Evolutionary conservation across 805 yeast species (phyloP), one percentile per base, ranked within the genome.

Genomic region (Nakazawaea wyomingensis): DNA sequence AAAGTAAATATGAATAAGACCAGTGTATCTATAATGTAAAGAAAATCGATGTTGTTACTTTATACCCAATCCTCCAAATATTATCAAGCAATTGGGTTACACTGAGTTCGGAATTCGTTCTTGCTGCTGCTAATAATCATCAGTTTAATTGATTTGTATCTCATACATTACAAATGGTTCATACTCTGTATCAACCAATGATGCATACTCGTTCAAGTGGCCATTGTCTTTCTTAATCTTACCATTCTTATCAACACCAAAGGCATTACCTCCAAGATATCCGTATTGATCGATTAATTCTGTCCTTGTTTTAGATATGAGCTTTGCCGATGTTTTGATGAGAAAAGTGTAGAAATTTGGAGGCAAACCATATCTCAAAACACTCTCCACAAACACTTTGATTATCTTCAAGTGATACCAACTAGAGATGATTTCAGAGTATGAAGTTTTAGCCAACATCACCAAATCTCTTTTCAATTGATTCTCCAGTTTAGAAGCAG

Each of bases 361-460:
- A 28, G 99, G 99, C 50, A 93, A 75, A 1, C 99, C 99, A 62
- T 93, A 93, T 65, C 99, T 82, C 61, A 93, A 74, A 13, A 93
- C 96, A 39, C 89, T 77, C 67, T 93, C 99, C 30, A 91, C 96
- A 63, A 85, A 93, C 16, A 86, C 74, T 53, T 97, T 80, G 42
- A 93, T 72, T 4, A 86, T 79, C 65, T 89, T 89, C 53, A 93
- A 76, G 64, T 93, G 99, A 57, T 86, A 72, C 96, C 96, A 89
- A 50, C 84, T 79, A 52, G 86, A 72, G 48, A 85, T 71, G 40
- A 90, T 79, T 56, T 93, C 98, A 19, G 85, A 73, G 61, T 84
- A 93, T n/a, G 98, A 95, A 18, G 96, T 82, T 54, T 80, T 80
- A 1, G 95, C 81, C 48, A 93, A 73, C 58, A 96, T 81, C 41